Evolutionary conservation across 1,284 basidiomycete species (phyloP).

Genomic region (Ganoderma sinense): DNA sequence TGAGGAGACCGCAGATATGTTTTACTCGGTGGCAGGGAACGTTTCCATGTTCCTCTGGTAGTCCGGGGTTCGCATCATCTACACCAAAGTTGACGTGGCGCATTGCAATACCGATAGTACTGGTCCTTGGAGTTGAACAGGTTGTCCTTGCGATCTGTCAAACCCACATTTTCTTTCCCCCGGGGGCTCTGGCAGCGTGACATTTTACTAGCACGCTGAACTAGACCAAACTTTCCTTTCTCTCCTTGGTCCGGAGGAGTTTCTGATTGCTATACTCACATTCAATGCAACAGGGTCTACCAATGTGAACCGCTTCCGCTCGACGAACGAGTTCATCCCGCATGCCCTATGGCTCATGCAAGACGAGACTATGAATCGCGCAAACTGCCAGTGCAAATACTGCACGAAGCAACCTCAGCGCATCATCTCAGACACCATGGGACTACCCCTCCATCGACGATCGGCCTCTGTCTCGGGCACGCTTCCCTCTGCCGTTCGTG

Average conservation of each 20-base stretch:
- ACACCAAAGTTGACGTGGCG: not conserved
- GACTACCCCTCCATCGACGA: slow-evolving; percentile 35
- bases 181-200: no score
- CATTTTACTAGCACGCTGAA: no score
- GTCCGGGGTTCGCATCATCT: not conserved
- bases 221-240: no score
- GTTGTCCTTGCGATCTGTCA: not conserved
- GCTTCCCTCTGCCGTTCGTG: slow-evolving; percentile 6
- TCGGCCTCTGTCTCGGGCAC: slow-evolving; percentile 21
- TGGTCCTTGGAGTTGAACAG: not conserved
- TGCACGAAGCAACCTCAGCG: slow-evolving; percentile 74
- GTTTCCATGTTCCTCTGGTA: no score
- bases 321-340: slow-evolving; percentile 80
- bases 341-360: slow-evolving; percentile 82
- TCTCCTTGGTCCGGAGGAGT: no score
- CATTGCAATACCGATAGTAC: not conserved
- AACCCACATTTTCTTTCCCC: not conserved
- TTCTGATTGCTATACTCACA: not conserved
- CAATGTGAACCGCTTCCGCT: slow-evolving; percentile 66
- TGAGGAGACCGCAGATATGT: not conserved
- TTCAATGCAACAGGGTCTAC: slow-evolving; percentile 47
- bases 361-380: slow-evolving; percentile 54
- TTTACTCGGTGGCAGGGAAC: not conserved
- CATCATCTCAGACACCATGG: slow-evolving; percentile 69
- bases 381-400: slow-evolving; percentile 80